These are phyloP conservation scores for Nothopassalora personata DNA, from an alignment of 2,329 filamentous ascomycete species.

Conservation along the genomic window DNA sequence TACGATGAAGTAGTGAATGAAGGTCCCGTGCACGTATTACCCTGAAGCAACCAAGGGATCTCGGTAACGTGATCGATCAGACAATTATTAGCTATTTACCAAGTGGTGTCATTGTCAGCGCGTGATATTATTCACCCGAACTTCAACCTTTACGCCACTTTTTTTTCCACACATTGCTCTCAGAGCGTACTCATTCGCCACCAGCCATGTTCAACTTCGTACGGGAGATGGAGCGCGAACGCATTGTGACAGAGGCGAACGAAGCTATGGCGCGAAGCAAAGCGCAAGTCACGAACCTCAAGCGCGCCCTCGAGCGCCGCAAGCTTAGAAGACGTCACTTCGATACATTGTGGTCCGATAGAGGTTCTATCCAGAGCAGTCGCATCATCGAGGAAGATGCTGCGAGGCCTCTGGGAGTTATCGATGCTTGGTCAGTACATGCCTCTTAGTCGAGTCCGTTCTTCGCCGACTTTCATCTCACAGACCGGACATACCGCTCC, in stretches of 20 bases:
- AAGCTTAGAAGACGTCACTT: background rate
- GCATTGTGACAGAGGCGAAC: background rate
- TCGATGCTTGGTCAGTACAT: background rate
- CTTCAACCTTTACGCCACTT: background rate
- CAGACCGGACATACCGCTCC: background rate
- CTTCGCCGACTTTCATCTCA: background rate
- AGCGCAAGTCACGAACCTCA: background rate
- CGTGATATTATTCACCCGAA: background rate
- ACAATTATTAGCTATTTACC: background rate
- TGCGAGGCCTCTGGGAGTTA: background rate
- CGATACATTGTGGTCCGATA: background rate
- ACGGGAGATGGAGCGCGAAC: background rate
- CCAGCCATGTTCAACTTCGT: background rate
- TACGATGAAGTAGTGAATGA: no score
- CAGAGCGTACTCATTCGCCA: background rate
- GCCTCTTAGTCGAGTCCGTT: background rate
- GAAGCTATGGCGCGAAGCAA: background rate
- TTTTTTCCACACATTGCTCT: background rate
- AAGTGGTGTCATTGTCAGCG: background rate
- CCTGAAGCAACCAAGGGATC: background rate
- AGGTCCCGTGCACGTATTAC: no score
- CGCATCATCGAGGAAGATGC: background rate
- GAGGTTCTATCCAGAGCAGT: background rate
- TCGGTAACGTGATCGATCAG: background rate
- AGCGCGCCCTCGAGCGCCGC: background rate